phyloP scores from a whole-genome alignment of 768 basidiomycete genomes.

The Dacryopinax primogenitus region DNA sequence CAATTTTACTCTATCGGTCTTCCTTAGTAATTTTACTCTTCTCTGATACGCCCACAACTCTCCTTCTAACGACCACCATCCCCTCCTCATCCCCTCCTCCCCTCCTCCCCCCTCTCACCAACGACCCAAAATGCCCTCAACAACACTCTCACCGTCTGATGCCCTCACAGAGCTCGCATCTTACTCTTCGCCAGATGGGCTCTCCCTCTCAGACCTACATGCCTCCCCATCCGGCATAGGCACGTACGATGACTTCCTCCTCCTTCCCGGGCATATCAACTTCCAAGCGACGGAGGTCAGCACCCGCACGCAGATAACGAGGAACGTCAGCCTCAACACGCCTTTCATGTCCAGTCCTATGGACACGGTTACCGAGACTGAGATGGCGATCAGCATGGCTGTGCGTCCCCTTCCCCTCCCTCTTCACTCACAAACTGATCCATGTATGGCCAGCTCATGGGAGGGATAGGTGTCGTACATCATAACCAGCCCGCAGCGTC shows the following conservation, averaged over 20 bases:
- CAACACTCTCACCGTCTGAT: constrained; percentile 49
- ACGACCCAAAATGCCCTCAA: constrained; percentile 13
- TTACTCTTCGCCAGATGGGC: constrained; percentile 66
- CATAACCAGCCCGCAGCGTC: constrained; percentile 76
- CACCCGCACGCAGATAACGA: constrained; percentile 76
- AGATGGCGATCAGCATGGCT: constrained; percentile 88
- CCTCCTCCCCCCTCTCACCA: background rate
- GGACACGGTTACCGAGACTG: constrained; percentile 96
- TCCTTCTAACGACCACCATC: background rate
- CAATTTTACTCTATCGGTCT: background rate
- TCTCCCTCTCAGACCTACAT: constrained; percentile 76
- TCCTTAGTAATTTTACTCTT: background rate
- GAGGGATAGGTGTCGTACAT: constrained; percentile 96
- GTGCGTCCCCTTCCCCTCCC: constrained; percentile 36
- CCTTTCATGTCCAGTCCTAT: constrained; percentile 97
- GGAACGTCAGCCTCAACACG: constrained; percentile 82
- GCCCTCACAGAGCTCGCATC: constrained; percentile 65
- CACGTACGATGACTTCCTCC: constrained; percentile 93
- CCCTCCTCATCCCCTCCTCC: background rate
- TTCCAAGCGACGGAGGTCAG: constrained; percentile 71
- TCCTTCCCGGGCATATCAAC: constrained; percentile 90
- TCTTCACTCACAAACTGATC: background rate
- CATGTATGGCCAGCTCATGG: constrained; percentile 53
- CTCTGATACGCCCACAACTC: too few species aligned
- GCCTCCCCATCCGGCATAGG: constrained; percentile 76